Base-by-base conservation (phyloP, 2,329 filamentous ascomycete species). In the Stemphylium vesicarium region DNA sequence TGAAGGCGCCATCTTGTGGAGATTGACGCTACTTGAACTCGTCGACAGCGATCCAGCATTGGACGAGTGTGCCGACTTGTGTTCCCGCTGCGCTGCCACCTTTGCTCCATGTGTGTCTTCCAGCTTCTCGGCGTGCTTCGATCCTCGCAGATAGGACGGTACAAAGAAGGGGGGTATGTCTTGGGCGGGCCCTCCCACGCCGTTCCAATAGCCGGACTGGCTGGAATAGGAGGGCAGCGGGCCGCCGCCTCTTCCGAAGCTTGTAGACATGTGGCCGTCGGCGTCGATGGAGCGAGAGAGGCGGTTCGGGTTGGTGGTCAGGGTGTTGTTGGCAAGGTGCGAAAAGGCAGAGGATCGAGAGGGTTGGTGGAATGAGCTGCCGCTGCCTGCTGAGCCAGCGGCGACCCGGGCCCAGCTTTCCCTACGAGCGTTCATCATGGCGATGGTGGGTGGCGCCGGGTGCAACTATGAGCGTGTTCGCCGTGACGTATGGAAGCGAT, bases 71-170 rank as follows among this genome's bases (percentile, higher is more conserved):
- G 75, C 68, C 22, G 78, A 77, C 26, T 71, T 71, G 42, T 69
- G 69, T 48, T 78, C 77, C 56, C 75, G 78, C 60, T 81, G 80
- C 15, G 82, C 74, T 72, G 77, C 48, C 33, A 84, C 51, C 70
- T 84, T 90, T 41, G 84, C 82, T 72, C 81, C 84, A 72, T 92
- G 84, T 53, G 84, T 85, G 57, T 91, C 87, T 65, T 90, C 86
- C 42, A 97, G 81, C 72, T 85, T 87, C 65, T 89, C 84, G 48
- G 94, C 86, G 75, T 96, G 93, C 68, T 86, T 85, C 12, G 92
- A 94, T 35, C 85, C 85, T 63, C 83, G 82, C 39, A 98, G 83
- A 76, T 97, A 97, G 4, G 91, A 92, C 0, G 94, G 94, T 10
- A 88, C 83, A 75, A 96, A 92, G 80, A 94, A 94, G 5, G 53